Base-by-base conservation (phyloP, 345 rosid species). In the Ceriops decandra region DNA sequence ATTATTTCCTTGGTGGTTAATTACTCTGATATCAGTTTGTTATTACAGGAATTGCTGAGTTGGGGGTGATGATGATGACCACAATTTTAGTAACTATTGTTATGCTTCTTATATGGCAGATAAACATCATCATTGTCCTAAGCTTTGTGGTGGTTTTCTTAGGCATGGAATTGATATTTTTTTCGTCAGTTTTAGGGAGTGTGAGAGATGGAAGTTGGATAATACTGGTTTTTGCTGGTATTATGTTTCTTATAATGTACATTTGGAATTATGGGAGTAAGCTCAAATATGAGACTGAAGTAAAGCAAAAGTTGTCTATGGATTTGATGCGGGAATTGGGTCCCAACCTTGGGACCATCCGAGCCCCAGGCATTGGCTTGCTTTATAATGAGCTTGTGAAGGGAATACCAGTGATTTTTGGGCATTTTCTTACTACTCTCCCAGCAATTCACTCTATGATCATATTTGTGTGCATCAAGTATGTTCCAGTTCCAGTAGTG, bases 41-140 rank as follows among this genome's bases (percentile, higher is more conserved):
- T 80, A 71, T 75, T 59, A 61, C 91, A 95, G 98, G 93, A 73
- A 88, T 95, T 85, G 96, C 95, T 61, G 99, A 91, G 88, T 83
- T 91, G 30, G 97, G 96, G 65, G 97, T 95, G 78, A 95, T 95
- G 99, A 95, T 91, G 98, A 95, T 90, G 90, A 95, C 98, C 54
- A 91, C 98, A 68, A 61, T 88, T 60, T 83, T 95, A 64, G 96
- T 92, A 70, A 95, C 98, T 33, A 72, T 95, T 61, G 96, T 95
- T 70, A 95, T 95, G 99, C 98, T 95, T 80, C 98, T 95, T 68
- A 88, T 95, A 79, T 95, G 99, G 99, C 95, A 88, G 86, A 95
- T 90, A 74, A 91, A 95, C 80, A 95, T 95, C 76, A 60, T 87
- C 59, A 63, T 91, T 28, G 98, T 87, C 65, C 75, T 87, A 67